Evolutionary conservation across 2,329 filamentous ascomycete species (phyloP).

Genomic region (Shiraia sp.): DNA sequence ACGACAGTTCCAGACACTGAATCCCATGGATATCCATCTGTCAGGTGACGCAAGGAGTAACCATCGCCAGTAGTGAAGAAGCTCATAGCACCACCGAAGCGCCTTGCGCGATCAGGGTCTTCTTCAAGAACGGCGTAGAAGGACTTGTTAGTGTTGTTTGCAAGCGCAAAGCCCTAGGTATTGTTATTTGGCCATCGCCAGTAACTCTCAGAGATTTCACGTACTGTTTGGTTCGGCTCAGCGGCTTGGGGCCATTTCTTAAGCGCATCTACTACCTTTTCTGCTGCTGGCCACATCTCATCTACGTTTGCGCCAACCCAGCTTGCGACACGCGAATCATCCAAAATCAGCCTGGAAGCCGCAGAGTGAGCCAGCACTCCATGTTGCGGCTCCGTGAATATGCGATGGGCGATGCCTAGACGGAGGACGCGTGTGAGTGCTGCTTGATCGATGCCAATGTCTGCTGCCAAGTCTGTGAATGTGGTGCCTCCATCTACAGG

Average conservation of each 20-base stretch:
- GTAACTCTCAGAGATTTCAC: too few relatives aligned
- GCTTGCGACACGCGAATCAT: slow-evolving; percentile 1
- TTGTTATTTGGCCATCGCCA: too few relatives aligned
- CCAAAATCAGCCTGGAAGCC: slow-evolving; percentile 2
- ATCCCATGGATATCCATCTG: neutral
- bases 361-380: slow-evolving; percentile 15
- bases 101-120: slow-evolving; percentile 8
- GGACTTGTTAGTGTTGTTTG: slow-evolving; percentile 14
- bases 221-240: slow-evolving; percentile 3
- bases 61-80: neutral
- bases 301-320: slow-evolving; percentile 2
- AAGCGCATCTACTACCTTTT: slow-evolving; percentile 7
- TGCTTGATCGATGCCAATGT: slow-evolving; percentile 1
- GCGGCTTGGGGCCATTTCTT: slow-evolving; percentile 5
- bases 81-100: slow-evolving; percentile 13
- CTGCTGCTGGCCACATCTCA: slow-evolving; percentile 5
- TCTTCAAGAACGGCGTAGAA: slow-evolving; percentile 14
- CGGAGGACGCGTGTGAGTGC: slow-evolving; percentile 4
- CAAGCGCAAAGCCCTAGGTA: slow-evolving; percentile 1
- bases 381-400: slow-evolving; percentile 13
- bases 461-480: slow-evolving; percentile 4
- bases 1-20: too few relatives aligned
- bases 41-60: neutral
- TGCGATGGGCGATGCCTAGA: slow-evolving; percentile 11
- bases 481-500: slow-evolving; percentile 1